Conservation (phyloP, 441 rosid genomes). For the Populus hybrid region DNA sequence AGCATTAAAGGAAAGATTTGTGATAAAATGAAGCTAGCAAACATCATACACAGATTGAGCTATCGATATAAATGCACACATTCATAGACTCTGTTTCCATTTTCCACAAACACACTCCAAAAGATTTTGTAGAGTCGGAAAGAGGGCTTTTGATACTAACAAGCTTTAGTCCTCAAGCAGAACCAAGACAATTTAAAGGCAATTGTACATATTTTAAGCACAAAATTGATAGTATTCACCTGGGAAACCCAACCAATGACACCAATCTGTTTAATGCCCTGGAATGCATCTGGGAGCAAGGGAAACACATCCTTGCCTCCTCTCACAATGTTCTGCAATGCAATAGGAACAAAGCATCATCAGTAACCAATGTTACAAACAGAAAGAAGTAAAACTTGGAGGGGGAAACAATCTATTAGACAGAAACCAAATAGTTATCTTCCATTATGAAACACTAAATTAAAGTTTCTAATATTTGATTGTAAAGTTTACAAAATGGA, state of each 20-base stretch:
- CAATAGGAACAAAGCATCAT: neutral
- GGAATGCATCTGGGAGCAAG: conserved; percentile 73
- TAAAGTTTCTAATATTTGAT: too few species aligned
- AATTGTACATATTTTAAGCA: neutral
- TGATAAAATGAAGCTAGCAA: neutral
- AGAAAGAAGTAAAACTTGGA: too few species aligned
- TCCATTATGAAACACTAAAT: too few species aligned
- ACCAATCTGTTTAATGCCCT: conserved; percentile 89
- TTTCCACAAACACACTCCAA: too few species aligned
- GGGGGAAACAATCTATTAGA: neutral
- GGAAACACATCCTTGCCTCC: conserved; percentile 90
- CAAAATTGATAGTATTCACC: conserved; percentile 23
- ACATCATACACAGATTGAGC: too few species aligned
- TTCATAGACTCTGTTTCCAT: too few species aligned
- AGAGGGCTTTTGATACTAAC: too few species aligned
- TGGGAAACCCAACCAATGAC: conserved; percentile 97
- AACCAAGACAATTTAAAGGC: neutral
- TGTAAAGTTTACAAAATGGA: too few species aligned
- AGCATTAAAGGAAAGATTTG: neutral
- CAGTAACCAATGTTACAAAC: neutral
- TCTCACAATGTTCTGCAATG: conserved; percentile 43
- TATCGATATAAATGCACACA: too few species aligned
- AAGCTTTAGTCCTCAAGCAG: too few species aligned
- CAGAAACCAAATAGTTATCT: too few species aligned
- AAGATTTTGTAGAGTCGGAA: too few species aligned